phyloP scores from a whole-genome alignment of 1,139 yeast genomes.

The Geotrichum australiense region DNA sequence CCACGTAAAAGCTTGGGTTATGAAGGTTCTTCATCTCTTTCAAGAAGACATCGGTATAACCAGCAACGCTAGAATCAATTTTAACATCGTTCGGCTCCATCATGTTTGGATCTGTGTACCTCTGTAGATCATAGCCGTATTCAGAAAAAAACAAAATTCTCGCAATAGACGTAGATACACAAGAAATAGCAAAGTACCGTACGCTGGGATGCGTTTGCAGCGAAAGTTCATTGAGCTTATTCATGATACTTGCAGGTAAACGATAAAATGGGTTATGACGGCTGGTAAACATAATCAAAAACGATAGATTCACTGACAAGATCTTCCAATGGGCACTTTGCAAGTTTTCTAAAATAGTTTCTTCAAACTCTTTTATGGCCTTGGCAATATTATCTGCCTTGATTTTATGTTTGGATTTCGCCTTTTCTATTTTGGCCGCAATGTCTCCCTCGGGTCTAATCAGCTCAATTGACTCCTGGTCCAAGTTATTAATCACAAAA shows the following conservation, averaged over 20 bases:
- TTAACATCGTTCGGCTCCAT: slow-evolving; percentile 33
- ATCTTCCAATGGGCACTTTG: slow-evolving; percentile 60
- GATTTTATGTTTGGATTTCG: slow-evolving; percentile 47
- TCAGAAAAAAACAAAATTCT: slow-evolving; percentile 51
- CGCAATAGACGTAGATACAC: slow-evolving; percentile 56
- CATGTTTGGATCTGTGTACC: slow-evolving; percentile 23
- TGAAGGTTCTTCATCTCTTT: slow-evolving; percentile 45
- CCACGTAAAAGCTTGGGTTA: slow-evolving; percentile 29
- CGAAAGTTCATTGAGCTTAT: slow-evolving; percentile 47
- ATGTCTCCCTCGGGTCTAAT: slow-evolving; percentile 58
- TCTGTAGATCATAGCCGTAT: slow-evolving; percentile 46
- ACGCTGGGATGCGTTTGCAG: slow-evolving; percentile 68
- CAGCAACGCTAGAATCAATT: slow-evolving; percentile 40
- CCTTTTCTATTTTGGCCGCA: slow-evolving; percentile 46
- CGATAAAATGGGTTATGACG: slow-evolving; percentile 41
- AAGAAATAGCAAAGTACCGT: slow-evolving; percentile 41
- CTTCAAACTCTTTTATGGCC: slow-evolving; percentile 14
- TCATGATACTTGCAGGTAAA: slow-evolving; percentile 41
- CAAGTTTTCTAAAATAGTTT: slow-evolving; percentile 11
- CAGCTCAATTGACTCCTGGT: slow-evolving; percentile 40
- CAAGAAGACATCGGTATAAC: slow-evolving; percentile 42
- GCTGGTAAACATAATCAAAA: slow-evolving; percentile 50
- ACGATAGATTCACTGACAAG: slow-evolving; percentile 47
- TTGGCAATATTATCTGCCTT: slow-evolving; percentile 19
- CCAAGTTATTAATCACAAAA: slow-evolving; percentile 35